A percentile compares a stretch with the other conserved stretches of the same genome.
These are phyloP conservation scores for Ottelia alismoides DNA, from an alignment of 106 monocot genomes.

Conservation along the genomic window DNA sequence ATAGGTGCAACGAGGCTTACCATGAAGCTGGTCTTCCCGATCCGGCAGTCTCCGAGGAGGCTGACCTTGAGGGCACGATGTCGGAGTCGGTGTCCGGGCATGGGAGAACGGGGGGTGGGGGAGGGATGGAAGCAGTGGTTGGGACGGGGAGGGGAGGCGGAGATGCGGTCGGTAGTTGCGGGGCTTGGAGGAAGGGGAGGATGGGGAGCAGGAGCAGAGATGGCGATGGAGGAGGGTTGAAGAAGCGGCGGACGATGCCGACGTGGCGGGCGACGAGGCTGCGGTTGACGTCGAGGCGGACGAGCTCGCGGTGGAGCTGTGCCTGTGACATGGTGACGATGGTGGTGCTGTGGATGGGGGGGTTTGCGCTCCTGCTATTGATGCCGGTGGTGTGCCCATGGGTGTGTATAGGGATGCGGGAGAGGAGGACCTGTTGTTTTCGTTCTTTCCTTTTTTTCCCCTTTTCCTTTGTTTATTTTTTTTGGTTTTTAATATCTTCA, in stretches of 20 bases:
- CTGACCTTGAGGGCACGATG: conserved; percentile 57
- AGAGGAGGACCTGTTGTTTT: too few relatives aligned
- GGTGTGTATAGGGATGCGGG: too few relatives aligned
- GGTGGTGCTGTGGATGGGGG: neutral
- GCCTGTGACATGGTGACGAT: neutral
- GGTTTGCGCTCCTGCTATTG: too few relatives aligned
- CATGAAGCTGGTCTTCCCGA: conserved; percentile 93
- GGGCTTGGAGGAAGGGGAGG: neutral
- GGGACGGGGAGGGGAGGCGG: neutral
- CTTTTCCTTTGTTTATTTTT: too few relatives aligned
- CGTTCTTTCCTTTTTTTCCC: too few relatives aligned
- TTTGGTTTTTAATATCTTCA: too few relatives aligned
- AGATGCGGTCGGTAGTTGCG: conserved; percentile 5
- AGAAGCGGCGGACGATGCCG: conserved; percentile 24
- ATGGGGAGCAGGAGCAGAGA: conserved; percentile 30
- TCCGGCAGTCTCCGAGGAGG: conserved; percentile 67
- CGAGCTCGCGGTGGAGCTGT: neutral
- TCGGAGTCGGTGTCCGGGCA: conserved; percentile 18
- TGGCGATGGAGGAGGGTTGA: conserved; percentile 23
- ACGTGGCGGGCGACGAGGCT: conserved; percentile 12
- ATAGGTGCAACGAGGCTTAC: too few relatives aligned
- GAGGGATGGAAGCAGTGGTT: neutral
- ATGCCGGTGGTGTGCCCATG: too few relatives aligned
- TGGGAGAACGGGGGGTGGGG: neutral
- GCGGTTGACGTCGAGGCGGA: conserved; percentile 14